These are phyloP conservation scores for Mucor circinelloides DNA, from an alignment of 371 early-diverging fungal genomes.

Conservation along the genomic window DNA sequence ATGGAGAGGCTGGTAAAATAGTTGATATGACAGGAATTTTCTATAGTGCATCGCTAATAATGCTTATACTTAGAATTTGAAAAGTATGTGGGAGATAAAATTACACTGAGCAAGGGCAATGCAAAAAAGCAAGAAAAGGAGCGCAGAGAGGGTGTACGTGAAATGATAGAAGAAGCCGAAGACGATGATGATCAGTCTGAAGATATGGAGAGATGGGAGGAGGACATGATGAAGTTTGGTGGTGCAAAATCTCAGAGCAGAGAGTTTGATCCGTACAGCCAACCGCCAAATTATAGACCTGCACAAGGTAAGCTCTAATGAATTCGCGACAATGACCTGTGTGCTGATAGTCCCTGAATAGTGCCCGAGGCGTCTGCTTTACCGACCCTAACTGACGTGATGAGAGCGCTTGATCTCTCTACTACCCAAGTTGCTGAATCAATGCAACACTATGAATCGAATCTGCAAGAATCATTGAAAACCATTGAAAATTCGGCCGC, in stretches of 20 bases:
- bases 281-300: conserved; percentile 37
- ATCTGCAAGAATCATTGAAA: conserved; percentile 49
- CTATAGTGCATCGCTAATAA: neutral
- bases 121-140: conserved; percentile 44
- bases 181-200: conserved; percentile 56
- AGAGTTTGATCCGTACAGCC: conserved; percentile 25
- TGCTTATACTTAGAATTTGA: conserved; percentile 38
- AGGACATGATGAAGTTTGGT: conserved; percentile 67
- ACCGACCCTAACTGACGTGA: conserved; percentile 54
- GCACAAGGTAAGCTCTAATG: conserved; percentile 32
- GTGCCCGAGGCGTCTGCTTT: conserved; percentile 57
- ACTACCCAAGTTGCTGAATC: conserved; percentile 37
- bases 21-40: neutral
- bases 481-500: conserved; percentile 41
- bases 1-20: conserved; percentile 45
- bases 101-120: conserved; percentile 42
- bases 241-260: conserved; percentile 36
- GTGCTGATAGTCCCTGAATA: conserved; percentile 14
- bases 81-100: conserved; percentile 49
- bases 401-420: conserved; percentile 37
- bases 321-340: neutral
- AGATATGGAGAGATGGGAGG: conserved; percentile 70
- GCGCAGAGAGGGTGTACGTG: conserved; percentile 46
- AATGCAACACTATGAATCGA: conserved; percentile 46
- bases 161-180: conserved; percentile 62